Conservation (phyloP, 345 rosid genomes). For the Heritiera fomes region DNA sequence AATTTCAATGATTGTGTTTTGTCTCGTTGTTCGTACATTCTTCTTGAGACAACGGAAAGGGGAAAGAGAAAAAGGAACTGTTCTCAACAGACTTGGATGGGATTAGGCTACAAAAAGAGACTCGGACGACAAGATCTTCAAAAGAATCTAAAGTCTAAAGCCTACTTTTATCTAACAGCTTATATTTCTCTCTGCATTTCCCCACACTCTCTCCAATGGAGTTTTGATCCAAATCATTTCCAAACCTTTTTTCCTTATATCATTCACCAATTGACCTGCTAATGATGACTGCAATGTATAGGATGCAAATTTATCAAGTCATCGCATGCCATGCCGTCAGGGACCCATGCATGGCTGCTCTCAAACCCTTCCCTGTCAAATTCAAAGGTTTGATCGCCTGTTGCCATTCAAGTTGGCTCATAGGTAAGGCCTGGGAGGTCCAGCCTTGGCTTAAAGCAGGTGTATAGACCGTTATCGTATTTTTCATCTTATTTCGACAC, state of each 20-base stretch:
- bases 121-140: conserved; percentile 24
- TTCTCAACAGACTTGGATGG: conserved; percentile 9
- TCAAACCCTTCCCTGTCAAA: neutral
- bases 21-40: neutral
- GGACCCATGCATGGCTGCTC: conserved; percentile 17
- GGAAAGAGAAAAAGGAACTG: neutral
- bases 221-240: conserved; percentile 17
- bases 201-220: conserved; percentile 20
- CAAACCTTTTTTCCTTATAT: conserved; percentile 1
- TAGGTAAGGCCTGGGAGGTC: conserved; percentile 1
- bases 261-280: conserved; percentile 2
- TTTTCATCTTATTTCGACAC: too few species aligned
- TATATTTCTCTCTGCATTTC: neutral
- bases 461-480: too few species aligned
- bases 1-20: neutral
- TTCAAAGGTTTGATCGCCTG: conserved; percentile 17
- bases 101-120: conserved; percentile 11
- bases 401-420: conserved; percentile 8
- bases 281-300: neutral
- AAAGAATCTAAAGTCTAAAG: conserved; percentile 25
- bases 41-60: conserved; percentile 21
- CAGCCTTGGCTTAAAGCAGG: neutral
- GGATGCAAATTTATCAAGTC: neutral
- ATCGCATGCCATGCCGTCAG: neutral
- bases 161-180: conserved; percentile 11